phyloP scores from a whole-genome alignment of 2,329 filamentous ascomycete species.

The Xylaria sp. region DNA sequence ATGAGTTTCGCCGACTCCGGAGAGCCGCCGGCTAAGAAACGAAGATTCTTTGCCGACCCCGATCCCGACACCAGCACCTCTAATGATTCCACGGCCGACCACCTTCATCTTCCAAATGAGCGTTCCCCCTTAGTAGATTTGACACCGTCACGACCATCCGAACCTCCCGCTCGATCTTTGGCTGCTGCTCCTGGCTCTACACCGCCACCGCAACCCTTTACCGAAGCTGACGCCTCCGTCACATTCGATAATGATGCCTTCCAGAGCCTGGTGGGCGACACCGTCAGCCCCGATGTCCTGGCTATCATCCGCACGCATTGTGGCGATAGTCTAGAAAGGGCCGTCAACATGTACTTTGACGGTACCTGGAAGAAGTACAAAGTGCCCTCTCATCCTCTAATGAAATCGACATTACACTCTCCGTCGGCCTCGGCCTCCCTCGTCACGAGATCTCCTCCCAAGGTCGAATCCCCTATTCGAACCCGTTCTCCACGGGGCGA shows the following conservation, averaged over 20 bases:
- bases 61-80: conserved; percentile 49
- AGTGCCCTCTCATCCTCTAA: conserved; percentile 46
- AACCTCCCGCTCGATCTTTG: conserved; percentile 26
- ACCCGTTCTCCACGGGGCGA: conserved; percentile 43
- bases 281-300: conserved; percentile 61
- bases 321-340: conserved; percentile 68
- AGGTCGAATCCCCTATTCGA: conserved; percentile 31
- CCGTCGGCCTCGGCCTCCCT: conserved; percentile 25
- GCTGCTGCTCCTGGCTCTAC: background rate
- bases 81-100: conserved; percentile 39
- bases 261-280: conserved; percentile 69
- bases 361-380: conserved; percentile 70
- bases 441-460: conserved; percentile 32
- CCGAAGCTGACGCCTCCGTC: conserved; percentile 38
- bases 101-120: conserved; percentile 34
- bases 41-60: conserved; percentile 56
- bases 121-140: conserved; percentile 40
- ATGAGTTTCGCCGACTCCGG: conserved; percentile 56
- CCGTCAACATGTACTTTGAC: conserved; percentile 77
- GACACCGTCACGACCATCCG: conserved; percentile 40
- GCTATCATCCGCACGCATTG: conserved; percentile 64
- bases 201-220: conserved; percentile 25
- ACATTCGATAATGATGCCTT: conserved; percentile 69
- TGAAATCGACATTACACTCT: conserved; percentile 32
- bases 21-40: conserved; percentile 52